Evolutionary conservation across 768 basidiomycete species (phyloP), one percentile per base, ranked within the genome.

Genomic region (Astraeus odoratus): DNA sequence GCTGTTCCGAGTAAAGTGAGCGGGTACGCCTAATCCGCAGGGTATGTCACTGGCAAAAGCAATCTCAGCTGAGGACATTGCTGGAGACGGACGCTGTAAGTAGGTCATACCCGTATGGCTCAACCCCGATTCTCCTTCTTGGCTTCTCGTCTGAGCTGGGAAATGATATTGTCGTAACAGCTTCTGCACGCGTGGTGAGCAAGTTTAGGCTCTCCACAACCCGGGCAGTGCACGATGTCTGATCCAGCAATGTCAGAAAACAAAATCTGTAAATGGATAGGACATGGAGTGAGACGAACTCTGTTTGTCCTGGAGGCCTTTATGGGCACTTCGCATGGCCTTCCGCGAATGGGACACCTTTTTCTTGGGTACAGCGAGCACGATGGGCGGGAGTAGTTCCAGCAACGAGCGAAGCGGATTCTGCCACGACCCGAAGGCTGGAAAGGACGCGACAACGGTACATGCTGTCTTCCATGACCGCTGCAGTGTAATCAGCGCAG

Each of bases 211-310:
- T 72, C 69, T 22, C 94, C 94, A 55, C 94, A 97, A 20, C 78
- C 86, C n/a, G 88, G 81, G 58, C 94, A 98, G 52, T 83, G 78
- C 48, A 88, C 87, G 52, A 98, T 79, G 60, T 94, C 94, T 98
- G 45, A 6, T 41, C 19, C 7, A 48, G 20, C 43, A 6, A 27
- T 15, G 48, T 53, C 27, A 57, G 46, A 39, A 36, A 41, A 25
- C 23, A 33, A 23, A 20, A 4, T 23, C 20, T 10, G 29, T 20
- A 41, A 1, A 25, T 18, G 27, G 15, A 25, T 4, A 13, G 15
- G 22, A 39, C 24, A 35, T 42, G 20, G 39, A 31, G 30, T 16
- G 43, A 10, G 25, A 49, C 52, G 7, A 66, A 92, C 95, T 92
- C 49, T 81, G 81, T 64, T 91, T 94, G 66, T 97, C 93, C 64